These are phyloP conservation scores for Striga asiatica DNA, from an alignment of 257 asterid genomes.

Conservation along the genomic window DNA sequence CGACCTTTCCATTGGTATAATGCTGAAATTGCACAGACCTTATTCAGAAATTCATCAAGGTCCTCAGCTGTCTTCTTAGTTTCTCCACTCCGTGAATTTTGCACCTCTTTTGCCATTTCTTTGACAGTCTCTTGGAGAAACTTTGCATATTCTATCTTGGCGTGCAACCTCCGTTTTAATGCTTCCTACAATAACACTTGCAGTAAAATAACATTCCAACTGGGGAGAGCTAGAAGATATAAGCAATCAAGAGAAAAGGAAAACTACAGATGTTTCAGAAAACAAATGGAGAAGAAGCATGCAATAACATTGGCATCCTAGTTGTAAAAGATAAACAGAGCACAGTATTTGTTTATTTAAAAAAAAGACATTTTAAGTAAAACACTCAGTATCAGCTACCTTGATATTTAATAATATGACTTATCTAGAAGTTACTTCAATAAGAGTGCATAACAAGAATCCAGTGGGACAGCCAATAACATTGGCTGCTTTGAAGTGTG, in stretches of 20 bases:
- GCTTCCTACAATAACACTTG: slow-evolving; percentile 48
- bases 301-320: no score
- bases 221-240: slow-evolving; percentile 9
- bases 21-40: slow-evolving; percentile 32
- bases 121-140: slow-evolving; percentile 80
- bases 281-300: no score
- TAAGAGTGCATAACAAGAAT: neutral
- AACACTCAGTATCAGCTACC: neutral
- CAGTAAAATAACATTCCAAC: slow-evolving; percentile 4
- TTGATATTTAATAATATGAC: slow-evolving; percentile 2
- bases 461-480: slow-evolving; percentile 1
- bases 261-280: neutral
- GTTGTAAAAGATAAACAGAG: no score
- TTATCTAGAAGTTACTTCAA: neutral
- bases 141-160: slow-evolving; percentile 76
- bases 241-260: neutral
- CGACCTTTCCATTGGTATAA: neutral
- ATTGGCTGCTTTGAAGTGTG: neutral
- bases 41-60: slow-evolving; percentile 65
- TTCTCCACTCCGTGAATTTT: slow-evolving; percentile 73
- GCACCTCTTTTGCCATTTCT: slow-evolving; percentile 91
- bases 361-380: no score
- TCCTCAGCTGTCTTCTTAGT: slow-evolving; percentile 82
- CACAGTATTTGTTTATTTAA: no score
- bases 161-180: slow-evolving; percentile 58